A percentile compares a stretch with the other conserved stretches of the same genome.
phyloP scores from a whole-genome alignment of 768 basidiomycete genomes.

The Crucibulum laeve region DNA sequence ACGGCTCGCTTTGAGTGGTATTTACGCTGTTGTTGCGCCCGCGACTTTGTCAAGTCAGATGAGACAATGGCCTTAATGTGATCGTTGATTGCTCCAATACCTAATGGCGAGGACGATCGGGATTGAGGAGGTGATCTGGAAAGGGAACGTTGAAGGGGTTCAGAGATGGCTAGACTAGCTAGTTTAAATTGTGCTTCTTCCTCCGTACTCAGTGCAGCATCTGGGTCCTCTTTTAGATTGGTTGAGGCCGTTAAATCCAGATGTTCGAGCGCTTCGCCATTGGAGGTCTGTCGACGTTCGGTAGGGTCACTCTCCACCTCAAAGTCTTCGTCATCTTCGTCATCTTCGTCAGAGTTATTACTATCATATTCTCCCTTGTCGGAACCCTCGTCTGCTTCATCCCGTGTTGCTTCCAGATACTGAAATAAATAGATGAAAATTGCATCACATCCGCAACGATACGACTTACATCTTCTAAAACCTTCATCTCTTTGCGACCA shows the following conservation, averaged over 20 bases:
- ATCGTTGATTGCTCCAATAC: constrained; percentile 31
- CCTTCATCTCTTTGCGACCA: constrained; percentile 74
- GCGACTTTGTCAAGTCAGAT: constrained; percentile 53
- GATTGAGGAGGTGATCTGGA: constrained; percentile 53
- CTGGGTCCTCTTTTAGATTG: not conserved
- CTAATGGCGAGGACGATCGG: constrained; percentile 38
- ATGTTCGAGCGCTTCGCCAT: too few species aligned
- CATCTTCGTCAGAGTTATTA: constrained; percentile 33
- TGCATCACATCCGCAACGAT: constrained; percentile 10
- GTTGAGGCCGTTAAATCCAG: not conserved
- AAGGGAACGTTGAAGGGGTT: constrained; percentile 18
- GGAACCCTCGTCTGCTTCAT: constrained; percentile 26
- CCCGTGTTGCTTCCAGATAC: constrained; percentile 61
- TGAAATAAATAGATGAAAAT: constrained; percentile 23
- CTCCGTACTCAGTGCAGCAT: too few species aligned
- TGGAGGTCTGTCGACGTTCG: too few species aligned
- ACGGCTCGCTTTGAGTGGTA: constrained; percentile 73
- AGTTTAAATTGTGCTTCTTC: constrained; percentile 7
- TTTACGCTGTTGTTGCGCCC: constrained; percentile 63
- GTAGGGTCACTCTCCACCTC: not conserved
- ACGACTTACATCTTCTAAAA: constrained; percentile 73
- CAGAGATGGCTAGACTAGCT: constrained; percentile 20
- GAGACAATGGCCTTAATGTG: constrained; percentile 60
- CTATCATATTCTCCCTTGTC: constrained; percentile 21
- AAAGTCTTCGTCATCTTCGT: constrained; percentile 23